Percentiles rank a stretch among this genome's conserved stretches.
These are phyloP conservation scores for Lasiodiplodia citricola DNA, from an alignment of 2,329 filamentous ascomycete genomes.

Conservation along the genomic window DNA sequence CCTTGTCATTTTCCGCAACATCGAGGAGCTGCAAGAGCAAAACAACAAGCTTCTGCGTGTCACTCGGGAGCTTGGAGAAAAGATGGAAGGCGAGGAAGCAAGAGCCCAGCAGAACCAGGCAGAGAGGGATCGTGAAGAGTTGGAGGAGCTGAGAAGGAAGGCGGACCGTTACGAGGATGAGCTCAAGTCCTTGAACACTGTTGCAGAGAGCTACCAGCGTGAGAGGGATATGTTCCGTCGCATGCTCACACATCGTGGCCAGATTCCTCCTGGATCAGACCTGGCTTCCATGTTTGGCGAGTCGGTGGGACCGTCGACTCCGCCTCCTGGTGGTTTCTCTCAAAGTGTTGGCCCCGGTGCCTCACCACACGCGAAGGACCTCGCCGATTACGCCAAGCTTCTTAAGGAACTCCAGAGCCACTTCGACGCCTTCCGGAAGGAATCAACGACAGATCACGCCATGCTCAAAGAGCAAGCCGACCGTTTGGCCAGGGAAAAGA, in stretches of 20 bases:
- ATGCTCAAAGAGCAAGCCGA: slow-evolving; percentile 86
- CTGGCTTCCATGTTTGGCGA: slow-evolving; percentile 73
- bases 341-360: slow-evolving; percentile 36
- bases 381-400: slow-evolving; percentile 75
- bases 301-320: slow-evolving; percentile 66
- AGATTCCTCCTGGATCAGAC: slow-evolving; percentile 64
- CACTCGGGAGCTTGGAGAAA: slow-evolving; percentile 81
- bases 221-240: slow-evolving; percentile 98
- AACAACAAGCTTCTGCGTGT: slow-evolving; percentile 84
- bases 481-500: slow-evolving; percentile 80
- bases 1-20: slow-evolving; percentile 86
- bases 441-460: slow-evolving; percentile 79
- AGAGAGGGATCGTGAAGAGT: slow-evolving; percentile 67
- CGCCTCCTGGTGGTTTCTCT: slow-evolving; percentile 46
- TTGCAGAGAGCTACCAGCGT: slow-evolving; percentile 90
- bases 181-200: slow-evolving; percentile 77
- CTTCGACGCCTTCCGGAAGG: slow-evolving; percentile 87
- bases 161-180: slow-evolving; percentile 84
- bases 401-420: slow-evolving; percentile 87
- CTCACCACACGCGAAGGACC: slow-evolving; percentile 59
- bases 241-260: slow-evolving; percentile 79
- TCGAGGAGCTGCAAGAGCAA: slow-evolving; percentile 83
- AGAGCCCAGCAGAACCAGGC: slow-evolving; percentile 62
- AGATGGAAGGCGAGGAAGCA: slow-evolving; percentile 91
- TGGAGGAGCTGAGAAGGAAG: slow-evolving; percentile 74